Evolutionary conservation across 768 basidiomycete genomes (phyloP).

Genomic region (Austroboletus eburneus): DNA sequence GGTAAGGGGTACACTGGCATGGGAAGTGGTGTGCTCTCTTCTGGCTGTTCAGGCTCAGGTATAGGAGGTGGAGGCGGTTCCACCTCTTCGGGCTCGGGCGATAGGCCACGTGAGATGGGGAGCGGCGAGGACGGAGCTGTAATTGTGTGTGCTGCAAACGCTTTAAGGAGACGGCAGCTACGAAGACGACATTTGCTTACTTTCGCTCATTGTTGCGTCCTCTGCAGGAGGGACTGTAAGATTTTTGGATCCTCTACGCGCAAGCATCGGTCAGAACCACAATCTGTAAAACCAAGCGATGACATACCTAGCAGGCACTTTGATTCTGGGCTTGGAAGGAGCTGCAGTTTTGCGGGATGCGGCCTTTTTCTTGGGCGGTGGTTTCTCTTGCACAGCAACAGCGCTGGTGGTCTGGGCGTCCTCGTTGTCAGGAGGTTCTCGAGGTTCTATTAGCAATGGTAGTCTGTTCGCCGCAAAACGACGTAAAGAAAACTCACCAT

Average conservation of each 20-base stretch:
- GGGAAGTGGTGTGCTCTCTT: conserved; percentile 48
- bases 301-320: conserved; percentile 30
- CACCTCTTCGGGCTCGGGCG: conserved; percentile 48
- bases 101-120: conserved; percentile 32
- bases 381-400: conserved; percentile 29
- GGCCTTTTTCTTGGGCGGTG: conserved; percentile 47
- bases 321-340: conserved; percentile 32
- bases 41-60: conserved; percentile 28
- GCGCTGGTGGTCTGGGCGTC: conserved; percentile 17
- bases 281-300: not conserved
- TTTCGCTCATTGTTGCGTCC: conserved; percentile 59
- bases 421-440: conserved; percentile 26
- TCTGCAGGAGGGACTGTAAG: conserved; percentile 39
- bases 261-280: conserved; percentile 6
- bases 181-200: conserved; percentile 32
- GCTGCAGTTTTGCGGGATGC: conserved; percentile 41
- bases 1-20: conserved; percentile 74
- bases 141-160: conserved; percentile 49
- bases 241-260: conserved; percentile 27
- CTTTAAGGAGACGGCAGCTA: conserved; percentile 2
- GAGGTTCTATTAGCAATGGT: conserved; percentile 22
- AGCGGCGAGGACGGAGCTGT: conserved; percentile 74
- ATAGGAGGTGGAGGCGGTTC: conserved; percentile 30
- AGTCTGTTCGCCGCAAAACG: conserved; percentile 2
- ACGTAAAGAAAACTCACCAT: conserved; percentile 34